Evolutionary conservation across 2,329 filamentous ascomycete genomes (phyloP), one percentile per base, ranked within the genome.

Genomic region (Dactylella cylindrospora): DNA sequence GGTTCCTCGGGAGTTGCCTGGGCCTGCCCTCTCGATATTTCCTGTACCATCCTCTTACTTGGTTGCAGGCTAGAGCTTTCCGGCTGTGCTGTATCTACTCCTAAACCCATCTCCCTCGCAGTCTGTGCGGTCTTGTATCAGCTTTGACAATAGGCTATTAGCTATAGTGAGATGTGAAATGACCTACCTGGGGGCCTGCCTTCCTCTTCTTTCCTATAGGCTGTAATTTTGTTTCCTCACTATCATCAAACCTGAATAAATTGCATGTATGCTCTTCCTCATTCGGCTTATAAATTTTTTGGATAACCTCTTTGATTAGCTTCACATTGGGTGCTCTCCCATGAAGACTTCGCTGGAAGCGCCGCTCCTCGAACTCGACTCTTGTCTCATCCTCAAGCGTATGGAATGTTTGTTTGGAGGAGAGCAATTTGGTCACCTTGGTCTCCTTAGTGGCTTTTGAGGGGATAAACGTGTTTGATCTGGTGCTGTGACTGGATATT

Each of bases 401-500:
- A 32, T 39, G 35, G 22, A 15, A n/a, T 9, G 25, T 26, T 12
- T 6, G 20, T 3, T 33, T 60, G 8, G 32, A 39, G 5, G 10
- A n/a, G 4, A 51, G 15, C 6, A 60, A 17, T 25, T 51, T 44
- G 1, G 54, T 51, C 9, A 38, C 9, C 2, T 20, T 23, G 12
- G 54, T 60, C 1, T 33, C 26, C n/a, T 60, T 60, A 15, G 54
- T 60, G 10, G 54, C 54, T 5, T 20, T 51, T 8, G 39, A 10
- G 6, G 45, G 54, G 13, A 60, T 33, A 17, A 60, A 60, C 9
- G 54, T 26, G n/a, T 40, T 60, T 8, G 32, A 39, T 29, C 15
- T 45, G 1, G 54, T 51, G 2, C 23, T 51, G n/a, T 60, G 54
- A 1, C 31, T 60, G 12, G 54, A 50, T 5, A 60, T 36, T 20